Evolutionary conservation across 2,329 filamentous ascomycete genomes (phyloP), one percentile per base, ranked within the genome.

Genomic region (Xylariomycetidae sp.): DNA sequence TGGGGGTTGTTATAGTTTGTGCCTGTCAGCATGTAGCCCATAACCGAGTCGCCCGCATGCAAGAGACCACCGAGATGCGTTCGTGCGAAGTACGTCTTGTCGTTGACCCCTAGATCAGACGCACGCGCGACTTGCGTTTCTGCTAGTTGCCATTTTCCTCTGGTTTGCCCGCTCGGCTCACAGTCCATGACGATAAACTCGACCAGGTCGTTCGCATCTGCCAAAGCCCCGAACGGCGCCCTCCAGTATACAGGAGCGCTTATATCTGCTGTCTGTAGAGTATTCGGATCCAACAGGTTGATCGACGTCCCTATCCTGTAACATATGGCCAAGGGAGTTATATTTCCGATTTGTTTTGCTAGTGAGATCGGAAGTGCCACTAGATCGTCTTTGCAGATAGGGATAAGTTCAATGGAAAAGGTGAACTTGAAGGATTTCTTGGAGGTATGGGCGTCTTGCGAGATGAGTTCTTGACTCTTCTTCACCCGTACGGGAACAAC

Each of bases 111-210:
- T 32, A 97, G 74, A 56, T 98, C 92, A 1, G 85, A 81, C 6
- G 90, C 85, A 16, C 85, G 81, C 12, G 88, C 88, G 7, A 98
- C 82, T 1, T 88, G 95, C 6, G 81, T 87, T 64, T 98, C 92
- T 7, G 87, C 85, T 4, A 95, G 76, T 34, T 83, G 71, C 72
- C 82, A 94, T 48, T 85, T 86, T 34, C 92, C 92, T 50, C 85
- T 88, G 37, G 77, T 75, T 15, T 72, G 71, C 18, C 83, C 85
- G 0, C 83, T 70, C 1, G 81, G 80, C 57, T 98, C 92, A 40
- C 96, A 90, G 53, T 98, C 92, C 68, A 98, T 85, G 25, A 98
- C 73, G 38, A 97, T 80, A 53, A 97, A 98, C 60, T 98, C 92
- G 15, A 86, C 82, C 11, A 98, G 72, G 34, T 94, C 83, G 36